Evolutionary conservation across 2,329 filamentous ascomycete species (phyloP).

Genomic region (Hypomyces perniciosus): DNA sequence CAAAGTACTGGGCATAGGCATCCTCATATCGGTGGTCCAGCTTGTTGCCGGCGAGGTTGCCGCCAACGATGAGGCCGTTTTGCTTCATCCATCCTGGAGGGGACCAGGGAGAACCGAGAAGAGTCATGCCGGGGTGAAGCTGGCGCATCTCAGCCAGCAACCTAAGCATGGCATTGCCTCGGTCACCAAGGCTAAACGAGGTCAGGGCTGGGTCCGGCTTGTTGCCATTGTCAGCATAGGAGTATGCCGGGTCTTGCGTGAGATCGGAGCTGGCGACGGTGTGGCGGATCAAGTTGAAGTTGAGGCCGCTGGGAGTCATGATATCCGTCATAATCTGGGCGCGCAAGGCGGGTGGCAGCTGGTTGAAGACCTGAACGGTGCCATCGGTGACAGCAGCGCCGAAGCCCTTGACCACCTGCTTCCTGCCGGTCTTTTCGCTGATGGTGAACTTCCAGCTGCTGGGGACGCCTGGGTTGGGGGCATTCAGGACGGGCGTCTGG

Average conservation of each 20-base stretch:
- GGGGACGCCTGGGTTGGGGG: conserved; percentile 26
- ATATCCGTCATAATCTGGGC: conserved; percentile 29
- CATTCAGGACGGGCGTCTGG: conserved; percentile 29
- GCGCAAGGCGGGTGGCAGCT: conserved; percentile 24
- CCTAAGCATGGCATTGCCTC: conserved; percentile 33
- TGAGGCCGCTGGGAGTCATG: conserved; percentile 31
- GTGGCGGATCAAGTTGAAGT: conserved; percentile 36
- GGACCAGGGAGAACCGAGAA: conserved; percentile 35
- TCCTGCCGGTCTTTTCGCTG: conserved; percentile 30
- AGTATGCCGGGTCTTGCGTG: conserved; percentile 33
- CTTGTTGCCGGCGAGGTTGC: conserved; percentile 30
- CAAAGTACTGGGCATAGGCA: conserved; percentile 35
- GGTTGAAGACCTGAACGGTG: conserved; percentile 33
- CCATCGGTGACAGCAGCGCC: conserved; percentile 38
- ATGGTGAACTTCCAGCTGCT: conserved; percentile 32
- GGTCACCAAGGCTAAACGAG: conserved; percentile 31
- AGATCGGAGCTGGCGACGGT: conserved; percentile 36
- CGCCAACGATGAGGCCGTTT: conserved; percentile 28
- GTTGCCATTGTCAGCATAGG: conserved; percentile 29
- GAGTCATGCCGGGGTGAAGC: conserved; percentile 29
- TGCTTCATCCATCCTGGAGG: conserved; percentile 39
- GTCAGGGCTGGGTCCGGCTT: conserved; percentile 12
- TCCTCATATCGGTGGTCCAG: conserved; percentile 26
- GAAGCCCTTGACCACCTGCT: conserved; percentile 36
- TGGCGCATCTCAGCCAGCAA: conserved; percentile 31